Evolutionary conservation across 331 rosid genomes (phyloP).

Genomic region (Saraca asoca): DNA sequence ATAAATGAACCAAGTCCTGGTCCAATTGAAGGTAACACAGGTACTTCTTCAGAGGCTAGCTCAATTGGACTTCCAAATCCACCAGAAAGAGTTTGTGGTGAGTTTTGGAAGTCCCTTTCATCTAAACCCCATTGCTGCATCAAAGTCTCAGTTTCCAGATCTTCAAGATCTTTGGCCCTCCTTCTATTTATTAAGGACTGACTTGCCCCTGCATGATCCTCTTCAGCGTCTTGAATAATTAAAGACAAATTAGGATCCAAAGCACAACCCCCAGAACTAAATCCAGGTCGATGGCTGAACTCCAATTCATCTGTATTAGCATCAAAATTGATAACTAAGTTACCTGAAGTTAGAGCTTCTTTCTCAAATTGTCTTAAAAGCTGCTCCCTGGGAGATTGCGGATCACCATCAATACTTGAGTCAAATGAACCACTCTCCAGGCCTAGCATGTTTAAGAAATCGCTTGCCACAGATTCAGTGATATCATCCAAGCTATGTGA

Average conservation of each 20-base stretch:
- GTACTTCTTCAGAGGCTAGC: constrained; percentile 52
- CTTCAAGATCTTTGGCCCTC: constrained; percentile 67
- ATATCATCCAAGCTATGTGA: constrained; percentile 62
- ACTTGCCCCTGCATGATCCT: constrained; percentile 51
- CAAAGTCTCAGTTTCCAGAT: constrained; percentile 71
- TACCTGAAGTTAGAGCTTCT: constrained; percentile 55
- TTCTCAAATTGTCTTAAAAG: constrained; percentile 74
- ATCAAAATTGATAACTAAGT: constrained; percentile 43
- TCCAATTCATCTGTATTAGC: constrained; percentile 46
- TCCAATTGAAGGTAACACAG: constrained; percentile 58
- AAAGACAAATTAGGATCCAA: constrained; percentile 56
- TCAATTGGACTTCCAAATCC: constrained; percentile 94
- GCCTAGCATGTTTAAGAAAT: constrained; percentile 62
- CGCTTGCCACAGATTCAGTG: constrained; percentile 62
- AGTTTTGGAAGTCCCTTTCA: constrained; percentile 62
- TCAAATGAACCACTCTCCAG: constrained; percentile 48
- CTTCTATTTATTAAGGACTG: constrained; percentile 56
- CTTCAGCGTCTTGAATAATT: constrained; percentile 58
- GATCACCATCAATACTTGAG: constrained; percentile 48
- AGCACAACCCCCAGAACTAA: constrained; percentile 25
- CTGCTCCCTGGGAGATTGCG: constrained; percentile 73
- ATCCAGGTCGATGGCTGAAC: constrained; percentile 16
- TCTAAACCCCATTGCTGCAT: constrained; percentile 78
- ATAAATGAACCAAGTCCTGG: constrained; percentile 66
- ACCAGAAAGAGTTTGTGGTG: constrained; percentile 53